phyloP scores from a whole-genome alignment of 2,329 filamentous ascomycete species.

The Clarireedia monteithiana region DNA sequence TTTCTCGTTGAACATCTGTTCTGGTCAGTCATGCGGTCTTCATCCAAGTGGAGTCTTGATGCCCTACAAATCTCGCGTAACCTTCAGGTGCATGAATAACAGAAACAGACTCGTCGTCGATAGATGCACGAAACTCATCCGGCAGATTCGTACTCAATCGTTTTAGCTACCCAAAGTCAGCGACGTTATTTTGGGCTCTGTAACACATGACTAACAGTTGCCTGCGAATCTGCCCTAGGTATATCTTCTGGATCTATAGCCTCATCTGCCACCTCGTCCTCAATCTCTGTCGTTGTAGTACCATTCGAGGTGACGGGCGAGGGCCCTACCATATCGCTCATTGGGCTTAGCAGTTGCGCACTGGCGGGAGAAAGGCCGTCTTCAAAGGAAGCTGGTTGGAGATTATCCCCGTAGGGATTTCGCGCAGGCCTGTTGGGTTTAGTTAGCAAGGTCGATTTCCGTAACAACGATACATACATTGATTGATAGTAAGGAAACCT shows the following conservation, averaged over 20 bases:
- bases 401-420: slow-evolving; percentile 38
- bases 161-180: slow-evolving; percentile 24
- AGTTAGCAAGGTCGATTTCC: slow-evolving; percentile 11
- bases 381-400: slow-evolving; percentile 43
- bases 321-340: slow-evolving; percentile 67
- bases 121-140: slow-evolving; percentile 47
- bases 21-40: slow-evolving; percentile 1
- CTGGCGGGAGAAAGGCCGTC: slow-evolving; percentile 24
- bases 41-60: not conserved
- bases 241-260: slow-evolving; percentile 32
- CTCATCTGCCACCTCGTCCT: slow-evolving; percentile 65
- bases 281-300: slow-evolving; percentile 76
- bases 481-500: slow-evolving; percentile 40
- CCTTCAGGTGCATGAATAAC: slow-evolving; percentile 86
- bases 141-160: slow-evolving; percentile 43
- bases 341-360: slow-evolving; percentile 48
- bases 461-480: slow-evolving; percentile 36
- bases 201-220: slow-evolving; percentile 18
- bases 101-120: slow-evolving; percentile 73
- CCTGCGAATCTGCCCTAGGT: slow-evolving; percentile 15
- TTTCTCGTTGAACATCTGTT: not conserved
- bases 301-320: slow-evolving; percentile 82
- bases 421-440: slow-evolving; percentile 35
- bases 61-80: slow-evolving; percentile 69
- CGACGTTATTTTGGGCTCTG: slow-evolving; percentile 5